phyloP scores from a whole-genome alignment of 1,284 basidiomycete genomes.

The Malassezia dermatis region DNA sequence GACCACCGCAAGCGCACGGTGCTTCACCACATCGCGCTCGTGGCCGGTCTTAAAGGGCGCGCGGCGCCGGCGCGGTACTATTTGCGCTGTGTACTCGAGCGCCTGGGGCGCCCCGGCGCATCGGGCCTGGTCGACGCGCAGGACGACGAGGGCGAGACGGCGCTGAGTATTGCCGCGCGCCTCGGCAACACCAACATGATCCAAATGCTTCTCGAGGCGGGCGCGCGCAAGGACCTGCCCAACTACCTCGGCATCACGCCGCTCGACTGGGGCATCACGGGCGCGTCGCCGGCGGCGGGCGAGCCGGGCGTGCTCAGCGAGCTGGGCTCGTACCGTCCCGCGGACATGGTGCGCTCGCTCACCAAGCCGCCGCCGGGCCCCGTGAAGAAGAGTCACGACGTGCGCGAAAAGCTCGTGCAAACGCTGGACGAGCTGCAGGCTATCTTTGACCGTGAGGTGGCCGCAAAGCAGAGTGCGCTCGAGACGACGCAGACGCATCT shows the following conservation, averaged over 20 bases:
- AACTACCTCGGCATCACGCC: slow-evolving; percentile 89
- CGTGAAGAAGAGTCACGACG: slow-evolving; percentile 77
- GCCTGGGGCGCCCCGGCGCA: slow-evolving; percentile 36
- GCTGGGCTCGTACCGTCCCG: slow-evolving; percentile 27
- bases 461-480: slow-evolving; percentile 72
- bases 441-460: slow-evolving; percentile 76
- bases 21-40: slow-evolving; percentile 83
- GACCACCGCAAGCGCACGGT: slow-evolving; percentile 82
- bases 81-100: slow-evolving; percentile 67
- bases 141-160: slow-evolving; percentile 92
- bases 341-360: slow-evolving; percentile 57
- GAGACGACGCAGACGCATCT: slow-evolving; percentile 76
- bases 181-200: slow-evolving; percentile 84
- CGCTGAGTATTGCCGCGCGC: slow-evolving; percentile 84
- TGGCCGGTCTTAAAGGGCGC: slow-evolving; percentile 81
- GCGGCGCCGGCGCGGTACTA: slow-evolving; percentile 78
- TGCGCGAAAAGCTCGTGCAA: slow-evolving; percentile 55
- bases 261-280: slow-evolving; percentile 63
- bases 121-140: slow-evolving; percentile 73
- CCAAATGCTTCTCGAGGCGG: slow-evolving; percentile 76
- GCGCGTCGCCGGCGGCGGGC: slow-evolving; percentile 7
- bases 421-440: slow-evolving; percentile 62
- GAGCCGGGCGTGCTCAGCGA: slow-evolving; percentile 22
- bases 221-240: slow-evolving; percentile 77
- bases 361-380: slow-evolving; percentile 51